Conservation (phyloP, 768 basidiomycete genomes). For the Lyophyllum semitale region DNA sequence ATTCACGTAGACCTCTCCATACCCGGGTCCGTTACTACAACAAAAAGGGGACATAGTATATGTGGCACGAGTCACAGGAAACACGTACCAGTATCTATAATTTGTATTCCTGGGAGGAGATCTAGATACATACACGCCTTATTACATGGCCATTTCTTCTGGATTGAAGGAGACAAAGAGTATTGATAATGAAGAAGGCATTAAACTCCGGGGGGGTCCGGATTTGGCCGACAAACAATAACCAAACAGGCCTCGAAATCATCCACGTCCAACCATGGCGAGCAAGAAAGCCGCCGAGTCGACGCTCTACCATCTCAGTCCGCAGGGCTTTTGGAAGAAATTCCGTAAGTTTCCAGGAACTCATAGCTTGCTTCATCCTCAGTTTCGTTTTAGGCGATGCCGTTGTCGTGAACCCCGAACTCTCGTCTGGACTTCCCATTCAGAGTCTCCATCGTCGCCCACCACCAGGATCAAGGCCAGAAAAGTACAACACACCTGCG, state of each 20-base stretch:
- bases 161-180: neutral
- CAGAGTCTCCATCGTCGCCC: constrained; percentile 75
- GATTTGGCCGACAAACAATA: constrained; percentile 17
- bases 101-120: neutral
- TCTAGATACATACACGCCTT: neutral
- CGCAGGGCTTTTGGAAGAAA: constrained; percentile 96
- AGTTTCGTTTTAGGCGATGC: constrained; percentile 64
- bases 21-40: neutral
- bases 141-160: neutral
- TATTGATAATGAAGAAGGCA: neutral
- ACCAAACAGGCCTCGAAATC: constrained; percentile 11
- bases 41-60: neutral
- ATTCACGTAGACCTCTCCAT: too few species aligned
- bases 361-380: neutral
- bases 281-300: constrained; percentile 83
- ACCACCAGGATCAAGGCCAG: constrained; percentile 85
- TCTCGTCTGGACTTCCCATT: constrained; percentile 87
- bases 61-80: neutral
- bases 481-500: constrained; percentile 84
- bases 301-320: constrained; percentile 86
- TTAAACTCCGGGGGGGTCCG: neutral
- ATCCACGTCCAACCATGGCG: constrained; percentile 50
- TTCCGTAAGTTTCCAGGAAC: constrained; percentile 58
- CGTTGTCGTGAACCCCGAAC: constrained; percentile 84
- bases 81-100: neutral